phyloP scores from a whole-genome alignment of 2,329 filamentous ascomycete species.

The Annulohypoxylon truncatum region DNA sequence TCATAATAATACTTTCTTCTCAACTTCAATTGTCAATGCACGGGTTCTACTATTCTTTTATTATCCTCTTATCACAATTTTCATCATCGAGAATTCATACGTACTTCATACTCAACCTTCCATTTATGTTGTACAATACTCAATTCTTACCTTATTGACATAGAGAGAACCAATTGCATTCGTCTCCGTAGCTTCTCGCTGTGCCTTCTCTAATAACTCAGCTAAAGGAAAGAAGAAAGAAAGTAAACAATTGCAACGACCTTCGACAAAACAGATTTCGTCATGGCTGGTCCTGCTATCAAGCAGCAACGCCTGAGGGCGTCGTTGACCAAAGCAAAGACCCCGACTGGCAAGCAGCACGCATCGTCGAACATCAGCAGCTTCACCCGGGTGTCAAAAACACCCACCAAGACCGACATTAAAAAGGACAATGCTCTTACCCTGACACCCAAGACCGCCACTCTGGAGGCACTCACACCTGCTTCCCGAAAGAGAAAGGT shows the following conservation, averaged over 20 bases:
- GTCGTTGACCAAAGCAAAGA: constrained; percentile 38
- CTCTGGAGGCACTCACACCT: constrained; percentile 53
- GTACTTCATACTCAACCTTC: constrained; percentile 22
- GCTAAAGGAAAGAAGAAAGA: constrained; percentile 7
- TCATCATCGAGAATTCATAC: constrained; percentile 18
- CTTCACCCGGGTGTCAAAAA: constrained; percentile 63
- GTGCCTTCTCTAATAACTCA: neutral
- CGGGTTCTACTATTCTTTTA: too few relatives aligned
- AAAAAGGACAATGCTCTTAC: constrained; percentile 52
- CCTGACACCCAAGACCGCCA: constrained; percentile 54
- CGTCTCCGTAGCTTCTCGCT: neutral
- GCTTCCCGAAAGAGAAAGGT: constrained; percentile 53
- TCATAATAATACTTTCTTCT: constrained; percentile 13
- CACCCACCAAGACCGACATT: constrained; percentile 44
- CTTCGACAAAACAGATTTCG: constrained; percentile 1
- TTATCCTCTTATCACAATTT: constrained; percentile 17
- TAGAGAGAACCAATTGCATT: constrained; percentile 17
- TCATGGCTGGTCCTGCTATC: constrained; percentile 45
- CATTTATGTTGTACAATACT: constrained; percentile 14
- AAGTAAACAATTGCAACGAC: constrained; percentile 1
- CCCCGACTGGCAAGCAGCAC: constrained; percentile 43
- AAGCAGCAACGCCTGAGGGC: constrained; percentile 48
- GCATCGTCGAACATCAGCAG: constrained; percentile 54
- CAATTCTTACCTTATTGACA: constrained; percentile 3
- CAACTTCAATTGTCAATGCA: constrained; percentile 19